These are phyloP conservation scores for Rhizopus arrhizus DNA, from an alignment of 371 early-diverging fungal species.

Conservation along the genomic window DNA sequence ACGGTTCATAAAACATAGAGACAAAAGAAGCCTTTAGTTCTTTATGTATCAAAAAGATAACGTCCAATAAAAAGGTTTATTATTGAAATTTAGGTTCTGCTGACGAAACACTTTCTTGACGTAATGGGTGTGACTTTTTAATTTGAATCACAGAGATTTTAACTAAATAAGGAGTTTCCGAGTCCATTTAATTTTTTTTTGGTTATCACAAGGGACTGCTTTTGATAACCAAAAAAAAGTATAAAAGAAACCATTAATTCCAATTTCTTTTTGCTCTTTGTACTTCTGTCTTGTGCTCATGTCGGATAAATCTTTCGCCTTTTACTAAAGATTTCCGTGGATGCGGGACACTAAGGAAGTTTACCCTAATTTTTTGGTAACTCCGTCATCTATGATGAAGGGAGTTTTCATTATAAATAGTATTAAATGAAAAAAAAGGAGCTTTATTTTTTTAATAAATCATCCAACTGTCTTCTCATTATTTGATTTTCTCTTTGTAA, in stretches of 20 bases:
- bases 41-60: too few species aligned
- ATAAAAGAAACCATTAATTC: not conserved
- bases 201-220: not conserved
- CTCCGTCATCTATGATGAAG: constrained; percentile 1
- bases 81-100: too few species aligned
- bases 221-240: constrained; percentile 4
- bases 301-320: constrained; percentile 62
- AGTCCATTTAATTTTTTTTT: not conserved
- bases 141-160: constrained; percentile 12
- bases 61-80: too few species aligned
- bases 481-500: constrained; percentile 59
- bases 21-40: too few species aligned
- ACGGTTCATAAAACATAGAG: too few species aligned
- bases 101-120: too few species aligned
- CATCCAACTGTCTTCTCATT: constrained; percentile 54
- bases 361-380: constrained; percentile 52
- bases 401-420: not conserved
- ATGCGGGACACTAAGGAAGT: constrained; percentile 50
- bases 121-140: too few species aligned
- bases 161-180: constrained; percentile 28
- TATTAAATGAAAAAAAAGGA: constrained; percentile 19
- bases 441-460: constrained; percentile 10
- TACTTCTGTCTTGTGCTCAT: constrained; percentile 54
- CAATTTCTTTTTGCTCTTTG: constrained; percentile 18
- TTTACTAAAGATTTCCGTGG: constrained; percentile 63